Evolutionary conservation across 2,329 filamentous ascomycete species (phyloP).

Genomic region (Fusarium coffeatum): DNA sequence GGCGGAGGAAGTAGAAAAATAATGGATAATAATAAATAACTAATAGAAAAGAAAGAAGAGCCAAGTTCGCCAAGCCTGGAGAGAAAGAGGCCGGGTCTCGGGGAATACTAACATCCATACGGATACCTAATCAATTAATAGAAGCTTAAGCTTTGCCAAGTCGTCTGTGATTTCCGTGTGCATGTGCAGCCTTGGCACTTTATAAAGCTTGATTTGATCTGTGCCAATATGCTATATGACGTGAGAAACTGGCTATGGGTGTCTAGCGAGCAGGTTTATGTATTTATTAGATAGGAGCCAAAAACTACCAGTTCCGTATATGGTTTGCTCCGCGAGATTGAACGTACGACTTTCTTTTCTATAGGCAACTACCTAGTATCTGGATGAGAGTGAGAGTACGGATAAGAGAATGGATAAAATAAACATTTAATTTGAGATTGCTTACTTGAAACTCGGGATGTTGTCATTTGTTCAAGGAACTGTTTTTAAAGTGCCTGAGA

Average conservation of each 20-base stretch:
- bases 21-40: not conserved
- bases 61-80: constrained; percentile 36
- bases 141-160: constrained; percentile 50
- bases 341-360: not conserved
- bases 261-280: constrained; percentile 2
- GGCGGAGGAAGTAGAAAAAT: not conserved
- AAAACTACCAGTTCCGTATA: not conserved
- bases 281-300: not conserved
- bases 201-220: constrained; percentile 37
- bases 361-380: not conserved
- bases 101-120: constrained; percentile 28
- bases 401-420: not conserved
- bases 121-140: not conserved
- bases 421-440: not conserved
- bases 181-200: constrained; percentile 41
- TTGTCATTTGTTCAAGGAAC: not conserved
- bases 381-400: not conserved
- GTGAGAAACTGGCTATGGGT: constrained; percentile 5
- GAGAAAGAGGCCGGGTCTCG: constrained; percentile 35
- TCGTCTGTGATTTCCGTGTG: constrained; percentile 23
- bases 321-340: not conserved
- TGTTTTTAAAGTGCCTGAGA: not conserved
- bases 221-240: constrained; percentile 23
- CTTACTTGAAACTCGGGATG: not conserved
- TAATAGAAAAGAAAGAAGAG: not conserved